Evolutionary conservation across 192 early-diverging fungal genomes (phyloP).

Genomic region (Funneliformis mosseae): DNA sequence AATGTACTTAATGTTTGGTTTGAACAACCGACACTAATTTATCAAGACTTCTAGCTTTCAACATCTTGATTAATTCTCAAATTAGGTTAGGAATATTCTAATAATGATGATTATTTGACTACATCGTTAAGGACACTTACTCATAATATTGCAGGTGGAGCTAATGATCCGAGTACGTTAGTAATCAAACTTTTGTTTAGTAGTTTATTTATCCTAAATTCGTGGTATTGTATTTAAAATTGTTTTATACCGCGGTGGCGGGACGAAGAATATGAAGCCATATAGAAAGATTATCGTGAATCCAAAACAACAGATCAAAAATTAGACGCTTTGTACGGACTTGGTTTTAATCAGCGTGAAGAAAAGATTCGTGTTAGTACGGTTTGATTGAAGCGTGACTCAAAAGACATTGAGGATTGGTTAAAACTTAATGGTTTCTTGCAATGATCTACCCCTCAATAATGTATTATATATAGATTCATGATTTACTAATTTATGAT

Average conservation of each 20-base stretch:
- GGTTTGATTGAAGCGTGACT: slow-evolving; percentile 56
- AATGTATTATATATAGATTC: too few relatives aligned
- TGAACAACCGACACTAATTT: slow-evolving; percentile 61
- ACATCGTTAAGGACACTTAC: slow-evolving; percentile 76
- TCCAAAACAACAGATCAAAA: slow-evolving; percentile 66
- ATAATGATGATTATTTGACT: slow-evolving; percentile 73
- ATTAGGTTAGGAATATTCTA: slow-evolving; percentile 78
- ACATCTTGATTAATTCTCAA: slow-evolving; percentile 69
- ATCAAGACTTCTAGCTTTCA: slow-evolving; percentile 67
- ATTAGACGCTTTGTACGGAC: slow-evolving; percentile 61
- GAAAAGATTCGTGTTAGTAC: slow-evolving; percentile 67
- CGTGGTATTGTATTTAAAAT: slow-evolving; percentile 72
- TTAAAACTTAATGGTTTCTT: slow-evolving; percentile 40
- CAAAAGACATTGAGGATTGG: slow-evolving; percentile 60
- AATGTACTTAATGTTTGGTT: slow-evolving; percentile 69
- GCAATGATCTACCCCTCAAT: neutral
- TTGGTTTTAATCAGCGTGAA: slow-evolving; percentile 59
- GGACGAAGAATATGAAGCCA: slow-evolving; percentile 64
- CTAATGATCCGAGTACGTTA: slow-evolving; percentile 56
- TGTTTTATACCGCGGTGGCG: slow-evolving; percentile 64
- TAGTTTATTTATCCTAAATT: slow-evolving; percentile 62
- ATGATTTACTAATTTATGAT: too few relatives aligned
- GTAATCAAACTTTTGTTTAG: neutral
- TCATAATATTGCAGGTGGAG: slow-evolving; percentile 68
- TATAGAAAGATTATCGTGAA: slow-evolving; percentile 63